Conservation (phyloP, 768 basidiomycete species). For the Trametes cingulata region DNA sequence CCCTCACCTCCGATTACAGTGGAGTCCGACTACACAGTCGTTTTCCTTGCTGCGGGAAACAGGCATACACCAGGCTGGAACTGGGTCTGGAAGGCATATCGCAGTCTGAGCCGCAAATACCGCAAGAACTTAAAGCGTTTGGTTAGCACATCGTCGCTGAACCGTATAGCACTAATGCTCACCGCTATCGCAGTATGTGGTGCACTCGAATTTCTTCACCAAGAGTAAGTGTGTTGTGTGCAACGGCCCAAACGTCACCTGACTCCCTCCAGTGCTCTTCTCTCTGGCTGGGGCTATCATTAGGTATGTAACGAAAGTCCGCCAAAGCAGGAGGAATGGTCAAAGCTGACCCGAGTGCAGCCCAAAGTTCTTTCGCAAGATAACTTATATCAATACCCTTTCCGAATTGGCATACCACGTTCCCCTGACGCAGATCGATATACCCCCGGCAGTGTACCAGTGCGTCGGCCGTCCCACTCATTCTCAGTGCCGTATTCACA, state of each 20-base stretch:
- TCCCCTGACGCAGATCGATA: slow-evolving; percentile 85
- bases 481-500: not conserved
- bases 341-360: slow-evolving; percentile 35
- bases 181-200: slow-evolving; percentile 61
- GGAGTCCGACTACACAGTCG: slow-evolving; percentile 85
- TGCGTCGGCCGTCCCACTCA: slow-evolving; percentile 38
- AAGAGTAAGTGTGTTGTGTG: slow-evolving; percentile 58
- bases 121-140: slow-evolving; percentile 85
- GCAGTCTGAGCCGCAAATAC: slow-evolving; percentile 78
- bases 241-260: not conserved
- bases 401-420: slow-evolving; percentile 76
- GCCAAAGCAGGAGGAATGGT: too few species aligned
- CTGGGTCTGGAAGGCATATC: slow-evolving; percentile 91
- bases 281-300: slow-evolving; percentile 87
- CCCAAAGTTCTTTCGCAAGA: slow-evolving; percentile 89
- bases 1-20: slow-evolving; percentile 43
- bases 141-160: slow-evolving; percentile 42
- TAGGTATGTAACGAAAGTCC: slow-evolving; percentile 47
- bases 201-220: slow-evolving; percentile 86
- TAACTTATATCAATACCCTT: slow-evolving; percentile 73
- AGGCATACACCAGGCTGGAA: slow-evolving; percentile 78
- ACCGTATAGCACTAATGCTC: not conserved
- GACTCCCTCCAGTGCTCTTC: slow-evolving; percentile 65
- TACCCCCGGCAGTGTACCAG: slow-evolving; percentile 82
- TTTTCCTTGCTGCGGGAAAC: slow-evolving; percentile 84